Base-by-base conservation (phyloP, 257 asterid species). In the Ilex asprella region DNA sequence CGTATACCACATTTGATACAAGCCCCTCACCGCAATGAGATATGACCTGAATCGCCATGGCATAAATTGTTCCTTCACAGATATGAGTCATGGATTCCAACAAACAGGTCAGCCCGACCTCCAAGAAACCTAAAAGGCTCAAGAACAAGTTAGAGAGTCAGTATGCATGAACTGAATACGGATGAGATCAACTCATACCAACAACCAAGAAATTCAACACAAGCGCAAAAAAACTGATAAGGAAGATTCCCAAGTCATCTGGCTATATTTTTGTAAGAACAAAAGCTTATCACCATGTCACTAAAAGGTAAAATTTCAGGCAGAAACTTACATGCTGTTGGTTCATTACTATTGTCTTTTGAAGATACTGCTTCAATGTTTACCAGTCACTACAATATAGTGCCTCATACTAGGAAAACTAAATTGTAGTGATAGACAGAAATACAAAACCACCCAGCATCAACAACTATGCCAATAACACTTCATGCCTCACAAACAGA, bases 11-110 rank as follows among this genome's bases (percentile, higher is more conserved):
- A 81, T 87, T 90, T 2, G 94, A 85, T 63, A 90, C 72, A 46
- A 90, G 85, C 59, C 95, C 86, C 78, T 90, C 97, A 6, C 94
- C 94, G 44, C 78, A 66, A 74, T 68, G 74, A 65, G 92, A 87
- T 73, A 90, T 75, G 78, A 83, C 90, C 68, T 77, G 80, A 66
- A 87, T 79, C 73, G 82, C 76, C 86, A 75, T 79, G 66, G 84
- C 86, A 72, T 84, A 84, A 64, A 82, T 73, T 21, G 89, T 73
- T 52, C 71, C 79, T 76, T 75, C 89, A 64, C 83, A 67, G 64
- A 71, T 67, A 66, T 81, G 78, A 49, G 80, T 73, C 74, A 71
- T 76, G 39, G 76, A 77, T 75, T 85, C 84, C 76, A 83, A 73
- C 80, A 87, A 74, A 71, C 73, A 69, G 61, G 77, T 78, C 68